Base-by-base conservation (phyloP, 352 stramenopile genomes). In the Phytophthora fragariae region DNA sequence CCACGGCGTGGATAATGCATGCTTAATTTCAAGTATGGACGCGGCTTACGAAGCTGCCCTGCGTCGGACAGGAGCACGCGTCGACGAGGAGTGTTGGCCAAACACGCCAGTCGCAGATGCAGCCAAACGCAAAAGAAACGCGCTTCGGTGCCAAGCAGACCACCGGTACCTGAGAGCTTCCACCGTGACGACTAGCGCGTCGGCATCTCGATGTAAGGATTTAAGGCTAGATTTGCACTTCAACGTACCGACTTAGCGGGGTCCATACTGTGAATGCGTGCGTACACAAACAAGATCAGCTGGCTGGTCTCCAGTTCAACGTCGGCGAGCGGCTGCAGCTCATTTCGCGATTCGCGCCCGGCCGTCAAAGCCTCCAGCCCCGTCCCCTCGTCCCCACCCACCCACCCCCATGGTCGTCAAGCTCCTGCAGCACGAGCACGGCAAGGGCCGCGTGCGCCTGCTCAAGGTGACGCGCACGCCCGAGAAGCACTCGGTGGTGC, bases 361-460 rank as follows among this genome's bases (percentile, higher is more conserved):
- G 54, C 62, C 79, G 52, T 67, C 73, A 73, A 66, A 27, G 61
- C 55, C 57, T 33, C 57, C 49, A 57, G 35, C 24, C 53, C 68
- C 35, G 39, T 39, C 27, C 33, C 5, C 35, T 27, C 24, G 24
- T 27, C 24, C 24, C 2, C 24, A 0, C 24, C 24, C 24, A 27
- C 24, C 24, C 24, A 27, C 24, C 24, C 2, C 1, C 2, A 94
- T 94, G 87, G 80, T 86, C 24, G 84, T 94, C 66, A 90, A 92
- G 67, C 82, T 94, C 33, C 62, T 88, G 69, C 76, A 80, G 3
- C 83, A 91, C 57, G 85, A 92, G 64, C 91, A 97, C 75, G 91
- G 91, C 68, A 97, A 97, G 75, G 91, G 91, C 74, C 85, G 88
- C 75, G 91, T 97, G 52, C 88, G 91, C 52, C 52, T 97, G 59